Base-by-base conservation (phyloP, 2,329 filamentous ascomycete species). In the Ophiostoma piceae region DNA sequence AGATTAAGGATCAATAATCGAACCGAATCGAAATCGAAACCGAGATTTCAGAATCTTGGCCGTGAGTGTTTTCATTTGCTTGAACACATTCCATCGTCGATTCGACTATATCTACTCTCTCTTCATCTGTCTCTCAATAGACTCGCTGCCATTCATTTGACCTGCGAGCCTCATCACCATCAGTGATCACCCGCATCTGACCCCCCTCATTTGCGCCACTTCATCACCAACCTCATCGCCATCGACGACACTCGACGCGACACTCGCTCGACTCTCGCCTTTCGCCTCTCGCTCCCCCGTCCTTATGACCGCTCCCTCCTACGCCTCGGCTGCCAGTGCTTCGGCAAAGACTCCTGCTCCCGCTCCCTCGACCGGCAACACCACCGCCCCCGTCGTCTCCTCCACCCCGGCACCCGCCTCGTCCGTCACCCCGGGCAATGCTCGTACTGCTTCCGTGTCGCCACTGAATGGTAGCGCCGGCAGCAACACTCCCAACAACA, bases 401-500 rank as follows among this genome's bases (percentile, higher is more conserved):
- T 84, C 83, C 77, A 83, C 83, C 77, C 83, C 83, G 71, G 82
- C 84, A 77, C 79, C 81, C 73, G 78, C 83, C 74, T 78, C 81
- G 77, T 80, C 85, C 57, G 39, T 67, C 8, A 64, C 68, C 60
- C 29, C 68, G 78, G 84, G 87, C 80, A 82, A 86, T 85, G 87
- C 84, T 75, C 88, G 88, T 78, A 81, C 86, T 79, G 84, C 87
- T 78, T 87, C 89, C 76, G 86, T 87, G 76, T 89, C 92, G 84
- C 87, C 91, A 79, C 87, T 96, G 86, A 97, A 96, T 86, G 92
- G 92, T 85, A 91, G 90, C 68, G 69, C 71, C 67, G 67, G 47
- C 51, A 68, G 64, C 70, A 73, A 71, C 16, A 3, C 51, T 14
- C 7, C 64, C n/a, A 19, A 16, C 16, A 66, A 43, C 54, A 69